These are phyloP conservation scores for Sechiopsis laciniata DNA, from an alignment of 306 rosid species.

Conservation along the genomic window DNA sequence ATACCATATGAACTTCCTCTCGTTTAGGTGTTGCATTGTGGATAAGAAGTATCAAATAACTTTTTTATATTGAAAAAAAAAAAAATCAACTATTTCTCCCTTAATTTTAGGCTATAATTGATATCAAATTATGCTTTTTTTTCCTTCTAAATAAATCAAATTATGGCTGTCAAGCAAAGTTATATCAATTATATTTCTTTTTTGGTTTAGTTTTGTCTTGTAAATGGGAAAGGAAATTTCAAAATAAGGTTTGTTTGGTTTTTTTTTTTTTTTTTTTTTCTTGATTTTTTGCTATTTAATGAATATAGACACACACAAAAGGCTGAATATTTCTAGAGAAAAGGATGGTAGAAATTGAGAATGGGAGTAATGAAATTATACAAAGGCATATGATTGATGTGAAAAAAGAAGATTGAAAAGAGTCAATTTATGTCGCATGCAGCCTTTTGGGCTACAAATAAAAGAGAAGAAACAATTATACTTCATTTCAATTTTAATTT, in stretches of 20 bases:
- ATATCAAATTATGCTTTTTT: no score
- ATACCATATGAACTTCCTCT: no score
- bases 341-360: constrained; percentile 6
- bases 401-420: constrained; percentile 15
- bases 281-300: neutral
- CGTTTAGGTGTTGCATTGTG: no score
- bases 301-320: neutral
- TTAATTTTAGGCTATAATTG: no score
- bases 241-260: neutral
- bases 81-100: no score
- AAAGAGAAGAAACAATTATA: neutral
- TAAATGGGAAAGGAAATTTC: neutral
- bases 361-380: constrained; percentile 13
- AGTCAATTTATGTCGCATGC: constrained; percentile 20
- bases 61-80: no score
- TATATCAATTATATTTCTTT: no score
- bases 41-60: no score
- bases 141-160: no score
- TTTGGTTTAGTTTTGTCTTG: no score
- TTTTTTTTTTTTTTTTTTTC: neutral
- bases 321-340: neutral
- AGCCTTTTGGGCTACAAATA: constrained; percentile 11
- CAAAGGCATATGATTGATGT: constrained; percentile 10
- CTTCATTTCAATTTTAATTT: constrained; percentile 9
- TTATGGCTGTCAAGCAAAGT: no score